phyloP scores from a whole-genome alignment of 139 green algal species.

The Picochlorum sp. region DNA sequence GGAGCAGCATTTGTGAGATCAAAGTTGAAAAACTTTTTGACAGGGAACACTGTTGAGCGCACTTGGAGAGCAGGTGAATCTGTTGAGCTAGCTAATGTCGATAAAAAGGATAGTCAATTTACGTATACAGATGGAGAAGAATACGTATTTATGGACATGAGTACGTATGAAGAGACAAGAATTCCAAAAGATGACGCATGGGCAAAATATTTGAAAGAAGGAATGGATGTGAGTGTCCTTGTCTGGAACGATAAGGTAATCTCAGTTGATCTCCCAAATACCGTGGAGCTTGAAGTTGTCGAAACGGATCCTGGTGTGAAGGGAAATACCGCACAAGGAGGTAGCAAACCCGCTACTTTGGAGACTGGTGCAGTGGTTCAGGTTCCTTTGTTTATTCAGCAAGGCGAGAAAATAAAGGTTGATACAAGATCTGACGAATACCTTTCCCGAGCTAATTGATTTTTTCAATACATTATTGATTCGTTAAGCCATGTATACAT shows the following conservation, averaged over 20 bases:
- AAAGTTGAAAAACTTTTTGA: slow-evolving; percentile 97
- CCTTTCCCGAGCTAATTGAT: slow-evolving; percentile 21
- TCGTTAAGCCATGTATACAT: too few relatives aligned
- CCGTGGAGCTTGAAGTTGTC: slow-evolving; percentile 67
- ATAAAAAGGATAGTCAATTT: slow-evolving; percentile 66
- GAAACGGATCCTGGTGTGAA: slow-evolving; percentile 81
- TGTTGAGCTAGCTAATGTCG: slow-evolving; percentile 57
- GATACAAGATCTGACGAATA: slow-evolving; percentile 65
- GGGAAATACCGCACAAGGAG: slow-evolving; percentile 75
- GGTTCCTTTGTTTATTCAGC: slow-evolving; percentile 77
- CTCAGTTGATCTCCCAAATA: slow-evolving; percentile 69
- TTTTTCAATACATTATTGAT: neutral
- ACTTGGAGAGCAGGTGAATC: slow-evolving; percentile 92
- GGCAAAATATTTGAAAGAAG: slow-evolving; percentile 86
- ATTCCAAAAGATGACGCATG: slow-evolving; percentile 62
- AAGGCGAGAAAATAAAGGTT: slow-evolving; percentile 73
- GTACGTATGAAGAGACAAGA: slow-evolving; percentile 90
- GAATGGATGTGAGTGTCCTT: slow-evolving; percentile 56
- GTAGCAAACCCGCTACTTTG: slow-evolving; percentile 79
- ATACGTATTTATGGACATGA: slow-evolving; percentile 95
- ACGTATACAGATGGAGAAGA: slow-evolving; percentile 72
- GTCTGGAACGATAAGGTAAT: slow-evolving; percentile 90
- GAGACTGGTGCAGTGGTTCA: slow-evolving; percentile 69
- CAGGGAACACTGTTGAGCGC: slow-evolving; percentile 66
- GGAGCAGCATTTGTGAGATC: slow-evolving; percentile 92